Base-by-base conservation (phyloP, 305 asterid species). In the Fraxinus ornus region DNA sequence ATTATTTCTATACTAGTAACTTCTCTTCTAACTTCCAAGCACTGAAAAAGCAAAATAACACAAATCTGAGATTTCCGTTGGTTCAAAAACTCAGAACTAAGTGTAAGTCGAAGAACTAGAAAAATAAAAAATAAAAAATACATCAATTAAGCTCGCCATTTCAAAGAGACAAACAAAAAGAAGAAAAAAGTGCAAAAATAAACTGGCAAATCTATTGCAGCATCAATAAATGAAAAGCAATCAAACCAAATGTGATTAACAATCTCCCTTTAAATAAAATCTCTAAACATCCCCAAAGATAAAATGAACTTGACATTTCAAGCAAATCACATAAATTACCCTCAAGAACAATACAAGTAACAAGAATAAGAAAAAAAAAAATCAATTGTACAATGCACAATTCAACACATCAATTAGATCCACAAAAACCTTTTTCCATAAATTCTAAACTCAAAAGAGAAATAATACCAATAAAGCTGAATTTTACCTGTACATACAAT, bases 401-500 rank as follows among this genome's bases (percentile, higher is more conserved):
- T 41, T 41, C 44, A 41, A 79, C 62, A 41, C 81, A 78, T 78
- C 86, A 82, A 83, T 84, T 86, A 81, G 86, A 87, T 70, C 84
- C 83, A 84, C 26, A 13, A 75, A 81, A 66, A 83, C 52, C 62
- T 6, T 75, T 72, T 84, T 75, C 82, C 4, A 13, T 24, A 81
- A 80, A 26, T 36, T 77, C 82, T 44, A 78, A 84, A 83, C 84
- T 79, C 83, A 81, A 80, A 84, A 81, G 52, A 80, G 41, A 1
- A 81, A 62, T n/a, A 30, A 6, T 15, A 17, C 17, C 6, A 49
- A 28, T 66, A 78, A 7, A 78, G 33, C 66, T 57, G 77, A 81
- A 77, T 36, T 52, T 79, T 82, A 85, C 87, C 85, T 78, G 74
- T 22, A 80, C 77, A 83, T 36, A 60, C 84, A 84, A 77, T 80